These are phyloP conservation scores for Phytophthora meadii DNA, from an alignment of 352 stramenopile genomes.

Conservation along the genomic window DNA sequence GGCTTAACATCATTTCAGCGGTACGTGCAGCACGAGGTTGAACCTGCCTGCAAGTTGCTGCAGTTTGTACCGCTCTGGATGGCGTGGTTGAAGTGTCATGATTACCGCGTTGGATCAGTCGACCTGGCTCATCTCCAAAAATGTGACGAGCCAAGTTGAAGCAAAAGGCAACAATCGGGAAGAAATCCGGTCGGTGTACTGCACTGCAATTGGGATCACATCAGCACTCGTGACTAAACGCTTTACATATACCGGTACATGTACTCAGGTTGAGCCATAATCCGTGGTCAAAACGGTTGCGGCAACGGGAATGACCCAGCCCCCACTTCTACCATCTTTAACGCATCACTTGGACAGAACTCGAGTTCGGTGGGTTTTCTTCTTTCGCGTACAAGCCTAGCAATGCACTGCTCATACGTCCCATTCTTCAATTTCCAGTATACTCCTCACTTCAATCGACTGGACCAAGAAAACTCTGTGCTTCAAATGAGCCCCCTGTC, in stretches of 20 bases:
- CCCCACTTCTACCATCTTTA: constrained; percentile 2
- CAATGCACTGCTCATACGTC: no score
- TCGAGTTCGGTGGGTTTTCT: not conserved
- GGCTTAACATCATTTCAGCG: no score
- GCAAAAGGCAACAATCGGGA: constrained; percentile 1
- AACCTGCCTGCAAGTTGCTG: not conserved
- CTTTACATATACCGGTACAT: not conserved
- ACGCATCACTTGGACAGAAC: constrained; percentile 6
- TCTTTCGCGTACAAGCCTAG: not conserved
- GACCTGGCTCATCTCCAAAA: constrained; percentile 7
- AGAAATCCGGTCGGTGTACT: constrained; percentile 4
- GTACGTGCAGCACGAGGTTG: no score
- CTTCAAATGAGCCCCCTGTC: not conserved
- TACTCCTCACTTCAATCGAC: no score
- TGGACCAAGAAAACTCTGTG: no score
- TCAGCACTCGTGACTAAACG: not conserved
- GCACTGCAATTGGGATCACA: no score
- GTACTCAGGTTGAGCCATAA: no score
- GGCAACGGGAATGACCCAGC: no score
- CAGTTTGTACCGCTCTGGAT: not conserved
- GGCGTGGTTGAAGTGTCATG: constrained; percentile 9
- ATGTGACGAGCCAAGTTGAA: constrained; percentile 31
- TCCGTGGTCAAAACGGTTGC: no score
- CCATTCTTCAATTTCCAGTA: no score
- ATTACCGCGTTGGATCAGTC: constrained; percentile 8